Percentiles rank a stretch among this genome's conserved stretches.
These are phyloP conservation scores for Moesziomyces aphidis DNA, from an alignment of 1,284 basidiomycete genomes.

Conservation along the genomic window DNA sequence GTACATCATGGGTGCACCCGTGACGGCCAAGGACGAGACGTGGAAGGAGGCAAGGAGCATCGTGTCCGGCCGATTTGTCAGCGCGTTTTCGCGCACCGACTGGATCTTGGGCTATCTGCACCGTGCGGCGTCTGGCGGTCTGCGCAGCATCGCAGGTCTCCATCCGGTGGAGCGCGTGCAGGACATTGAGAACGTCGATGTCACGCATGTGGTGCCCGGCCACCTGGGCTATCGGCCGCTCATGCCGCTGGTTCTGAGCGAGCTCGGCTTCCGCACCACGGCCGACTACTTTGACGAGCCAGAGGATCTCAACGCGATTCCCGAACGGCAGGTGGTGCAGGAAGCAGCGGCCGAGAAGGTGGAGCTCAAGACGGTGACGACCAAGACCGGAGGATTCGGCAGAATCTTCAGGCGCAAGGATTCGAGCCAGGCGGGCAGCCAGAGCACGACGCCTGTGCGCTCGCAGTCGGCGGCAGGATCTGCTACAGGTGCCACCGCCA, in stretches of 20 bases:
- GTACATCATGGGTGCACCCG: constrained; percentile 65
- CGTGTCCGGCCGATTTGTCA: constrained; percentile 66
- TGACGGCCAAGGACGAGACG: constrained; percentile 60
- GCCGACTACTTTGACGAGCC: constrained; percentile 68
- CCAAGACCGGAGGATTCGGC: constrained; percentile 56
- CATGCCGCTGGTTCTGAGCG: constrained; percentile 65
- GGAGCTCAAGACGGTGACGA: constrained; percentile 53
- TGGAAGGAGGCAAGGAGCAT: constrained; percentile 63
- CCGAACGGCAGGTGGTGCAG: constrained; percentile 59
- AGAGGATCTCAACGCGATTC: constrained; percentile 62
- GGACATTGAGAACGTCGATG: constrained; percentile 66
- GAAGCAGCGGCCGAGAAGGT: constrained; percentile 19
- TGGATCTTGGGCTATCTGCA: constrained; percentile 67
- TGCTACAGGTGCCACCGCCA: constrained; percentile 2
- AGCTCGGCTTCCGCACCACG: constrained; percentile 65
- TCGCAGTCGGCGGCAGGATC: constrained; percentile 16
- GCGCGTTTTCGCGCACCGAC: constrained; percentile 65
- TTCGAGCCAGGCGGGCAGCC: constrained; percentile 13
- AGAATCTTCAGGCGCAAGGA: constrained; percentile 54
- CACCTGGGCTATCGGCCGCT: constrained; percentile 64
- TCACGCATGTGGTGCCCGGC: constrained; percentile 64
- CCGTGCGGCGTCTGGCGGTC: constrained; percentile 64
- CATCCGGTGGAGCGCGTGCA: constrained; percentile 64
- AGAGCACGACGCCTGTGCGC: constrained; percentile 13
- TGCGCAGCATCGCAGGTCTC: constrained; percentile 65